These are phyloP conservation scores for Plantago coronopus DNA, from an alignment of 305 asterid genomes.

Conservation along the genomic window DNA sequence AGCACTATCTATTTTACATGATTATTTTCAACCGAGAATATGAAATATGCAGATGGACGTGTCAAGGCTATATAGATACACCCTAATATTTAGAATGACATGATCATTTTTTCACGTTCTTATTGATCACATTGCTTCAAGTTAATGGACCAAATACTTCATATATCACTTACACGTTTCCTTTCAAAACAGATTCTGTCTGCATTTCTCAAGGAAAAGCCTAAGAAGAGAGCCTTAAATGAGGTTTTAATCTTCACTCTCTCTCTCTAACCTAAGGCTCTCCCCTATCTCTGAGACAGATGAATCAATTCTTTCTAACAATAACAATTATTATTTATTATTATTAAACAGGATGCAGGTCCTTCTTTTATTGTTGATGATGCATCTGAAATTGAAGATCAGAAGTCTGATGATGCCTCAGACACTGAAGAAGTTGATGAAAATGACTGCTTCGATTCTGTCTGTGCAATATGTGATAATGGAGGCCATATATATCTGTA, in stretches of 20 bases:
- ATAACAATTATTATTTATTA: background rate
- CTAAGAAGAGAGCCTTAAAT: conserved; percentile 32
- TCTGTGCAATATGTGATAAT: conserved; percentile 78
- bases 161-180: background rate
- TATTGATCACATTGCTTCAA: background rate
- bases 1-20: no score
- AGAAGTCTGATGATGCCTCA: conserved; percentile 21
- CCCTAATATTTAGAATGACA: no score
- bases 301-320: no score
- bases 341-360: conserved; percentile 40
- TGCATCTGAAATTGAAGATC: conserved; percentile 30
- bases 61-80: no score
- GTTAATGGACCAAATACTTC: background rate
- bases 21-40: no score
- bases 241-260: conserved; percentile 45
- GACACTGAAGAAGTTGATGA: conserved; percentile 24
- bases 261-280: background rate
- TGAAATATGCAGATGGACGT: no score
- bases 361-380: conserved; percentile 66
- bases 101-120: no score
- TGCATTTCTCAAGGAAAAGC: conserved; percentile 55
- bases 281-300: conserved; percentile 1
- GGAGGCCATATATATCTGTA: conserved; percentile 65
- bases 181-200: conserved; percentile 45
- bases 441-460: conserved; percentile 56